Evolutionary conservation across 2,329 filamentous ascomycete genomes (phyloP), one percentile per base, ranked within the genome.

Genomic region (Cladophialophora chaetospira): DNA sequence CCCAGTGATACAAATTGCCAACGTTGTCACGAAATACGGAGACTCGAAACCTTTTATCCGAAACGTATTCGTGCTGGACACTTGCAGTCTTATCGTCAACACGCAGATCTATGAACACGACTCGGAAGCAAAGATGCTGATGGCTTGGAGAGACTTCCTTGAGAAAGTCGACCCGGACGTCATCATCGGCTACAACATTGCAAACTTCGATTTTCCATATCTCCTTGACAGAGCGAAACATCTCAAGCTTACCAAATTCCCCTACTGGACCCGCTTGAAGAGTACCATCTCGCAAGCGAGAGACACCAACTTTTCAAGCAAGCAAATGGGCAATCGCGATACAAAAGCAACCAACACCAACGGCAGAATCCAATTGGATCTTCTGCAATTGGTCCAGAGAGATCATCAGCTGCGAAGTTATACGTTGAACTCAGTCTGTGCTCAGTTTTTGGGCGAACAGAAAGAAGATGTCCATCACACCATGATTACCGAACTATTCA

Each of bases 381-480:
- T 99, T 47, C 79, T 99, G n/a, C 94, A 99, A 70, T 76, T 99
- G 28, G 86, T 99, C 48, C 94, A 99, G 72, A 83, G 95, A 66
- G 95, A 99, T 68, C 87, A 99, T 66, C 94, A 99, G 15, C 79
- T 99, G 29, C 84, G 94, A 78, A 97, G 93, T 75, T 99, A 99
- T 71, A 99, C 94, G 0, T 81, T 99, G 25, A 99, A 99, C 72
- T 96, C 94, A 1, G 94, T 99, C 4, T 96, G 87, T 64, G 89
- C 94, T 3, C 89, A 99, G 63, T 99, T 99, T 68, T 73, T 99
- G 21, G 91, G 91, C 44, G 94, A 99, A 71, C 94, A 99, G 71
- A 99, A 99, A 70, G 94, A 99, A 74, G 94, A 99, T 73, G 94
- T 99, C 2, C 94, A 99, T 69, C 87, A 99, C 74, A 97, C 92